A percentile compares a stretch with the other conserved stretches of the same genome.
Conservation (phyloP, 257 asterid species). For the Penstemon barbatus region DNA sequence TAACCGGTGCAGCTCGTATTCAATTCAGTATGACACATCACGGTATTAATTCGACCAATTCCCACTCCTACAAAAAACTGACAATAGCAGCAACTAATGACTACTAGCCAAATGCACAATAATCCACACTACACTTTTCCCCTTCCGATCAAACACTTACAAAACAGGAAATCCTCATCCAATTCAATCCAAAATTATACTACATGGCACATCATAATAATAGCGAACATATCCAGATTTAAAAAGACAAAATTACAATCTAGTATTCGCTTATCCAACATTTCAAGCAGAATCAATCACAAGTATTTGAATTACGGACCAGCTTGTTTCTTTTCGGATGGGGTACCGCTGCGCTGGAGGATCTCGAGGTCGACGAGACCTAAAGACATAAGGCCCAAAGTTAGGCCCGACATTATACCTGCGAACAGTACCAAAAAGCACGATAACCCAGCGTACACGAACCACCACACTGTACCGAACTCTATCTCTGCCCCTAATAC, state of each 20-base stretch:
- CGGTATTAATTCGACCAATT: too few species aligned
- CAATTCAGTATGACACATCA: too few species aligned
- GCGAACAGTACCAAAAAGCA: conserved; percentile 79
- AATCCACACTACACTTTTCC: too few species aligned
- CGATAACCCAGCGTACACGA: conserved; percentile 73
- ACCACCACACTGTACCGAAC: conserved; percentile 79
- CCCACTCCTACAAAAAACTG: too few species aligned
- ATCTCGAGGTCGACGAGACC: conserved; percentile 96
- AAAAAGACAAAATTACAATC: neutral
- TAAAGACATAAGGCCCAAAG: conserved; percentile 87
- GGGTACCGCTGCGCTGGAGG: conserved; percentile 87
- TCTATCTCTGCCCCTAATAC: conserved; percentile 65
- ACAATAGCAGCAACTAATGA: too few species aligned
- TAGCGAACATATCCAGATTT: too few species aligned
- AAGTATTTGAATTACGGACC: conserved; percentile 18
- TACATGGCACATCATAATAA: neutral
- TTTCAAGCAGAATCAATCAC: neutral
- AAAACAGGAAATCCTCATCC: too few species aligned
- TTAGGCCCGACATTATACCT: conserved; percentile 92
- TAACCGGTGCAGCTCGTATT: too few species aligned
- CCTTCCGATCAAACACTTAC: too few species aligned
- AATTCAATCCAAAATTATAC: too few species aligned
- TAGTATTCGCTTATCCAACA: neutral
- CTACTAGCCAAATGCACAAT: too few species aligned
- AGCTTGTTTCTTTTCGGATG: conserved; percentile 80